Base-by-base conservation (phyloP, 495 filamentous ascomycete species). In the Tuber umbilicatum region DNA sequence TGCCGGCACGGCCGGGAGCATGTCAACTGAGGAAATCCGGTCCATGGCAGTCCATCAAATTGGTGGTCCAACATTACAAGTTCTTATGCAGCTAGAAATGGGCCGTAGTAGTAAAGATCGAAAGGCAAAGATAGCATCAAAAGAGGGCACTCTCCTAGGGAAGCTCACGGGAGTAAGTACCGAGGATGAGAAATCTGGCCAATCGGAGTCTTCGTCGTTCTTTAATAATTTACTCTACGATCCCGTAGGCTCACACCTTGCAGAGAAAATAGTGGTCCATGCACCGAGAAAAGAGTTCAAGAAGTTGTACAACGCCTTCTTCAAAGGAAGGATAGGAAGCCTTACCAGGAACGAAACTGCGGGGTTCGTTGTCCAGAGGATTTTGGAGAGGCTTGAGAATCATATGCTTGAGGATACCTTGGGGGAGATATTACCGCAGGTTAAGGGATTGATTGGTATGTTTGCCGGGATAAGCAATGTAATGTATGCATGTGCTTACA, bases 231-330 rank as follows among this genome's bases (percentile, higher is more conserved):
- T 98, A 76, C 83, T 97, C 37, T 98, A 97, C 81, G 92, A 97
- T 80, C 85, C 91, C 0, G 89, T 97, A 38, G 96, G 96, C 6
- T 97, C 94, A 7, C 90, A 94, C 42, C 86, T 99, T 6, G 87
- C 97, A 17, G 95, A 99, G 82, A 91, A 89, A 2, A 90, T 99
- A 73, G 87, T 97, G 75, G 87, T 87, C 16, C 86, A 90, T 79
- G 90, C 91, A 41, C 93, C 94, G 0, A 94, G 92, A 41, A 97
- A 92, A 80, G 86, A 92, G 31, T 98, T 98, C 87, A 97, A 97
- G 81, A 87, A 87, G 35, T 83, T 99, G 0, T 91, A 94, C 81
- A 88, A 87, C 64, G 88, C 89, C 69, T 88, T 91, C 75, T 91
- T 98, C 75, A 89, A 88, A 73, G 89, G 90, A 2, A 88, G 92